Evolutionary conservation across 148 eudicot species (phyloP), one percentile per base, ranked within the genome.

Genomic region (Vaccinium darrowii): DNA sequence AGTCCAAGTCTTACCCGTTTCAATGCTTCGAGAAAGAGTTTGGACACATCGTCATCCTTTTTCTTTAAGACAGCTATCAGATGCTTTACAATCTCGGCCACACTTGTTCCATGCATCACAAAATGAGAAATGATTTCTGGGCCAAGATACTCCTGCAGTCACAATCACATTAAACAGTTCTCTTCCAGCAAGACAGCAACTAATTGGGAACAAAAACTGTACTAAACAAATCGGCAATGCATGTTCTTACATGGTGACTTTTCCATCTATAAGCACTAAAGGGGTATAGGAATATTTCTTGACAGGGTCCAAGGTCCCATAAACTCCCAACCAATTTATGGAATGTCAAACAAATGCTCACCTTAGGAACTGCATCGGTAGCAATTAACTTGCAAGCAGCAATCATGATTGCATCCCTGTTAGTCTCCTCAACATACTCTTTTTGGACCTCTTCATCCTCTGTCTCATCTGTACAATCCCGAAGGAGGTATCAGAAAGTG

Each of bases 401-500:
- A 84, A 94, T 91, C 88, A 97, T 91, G 80, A 95, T 92, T 13
- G 94, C 90, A 81, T 97, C 98, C 78, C 90, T 87, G 82, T 91
- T 95, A 75, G 95, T 95, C 86, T 94, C 98, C 87, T 97, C 99
- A 57, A 93, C 88, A 89, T 97, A 97, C 89, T 95, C 99, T 89
- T 91, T 91, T 80, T 90, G 91, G 57, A 86, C 88, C 86, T 92
- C 94, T 90, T 92, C 98, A 72, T 94, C 98, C 83, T 95, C 96
- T 36, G 90, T 88, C 74, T 95, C 95, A 85, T 90, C 98, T 95
- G 88, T 76, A 79, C 19, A 63, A 58, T 33, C 63, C 39, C 30
- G 82, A 54, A 54, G 23, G 74, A 81, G 67, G 57, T 25, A 49
- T 18, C 23, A 25, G 18, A 71, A 52, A 47, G 11, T 65, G 14